A percentile compares a stretch with the other conserved stretches of the same genome.
These are phyloP conservation scores for Cyamopsis tetragonoloba DNA, from an alignment of 306 rosid genomes.

Conservation along the genomic window DNA sequence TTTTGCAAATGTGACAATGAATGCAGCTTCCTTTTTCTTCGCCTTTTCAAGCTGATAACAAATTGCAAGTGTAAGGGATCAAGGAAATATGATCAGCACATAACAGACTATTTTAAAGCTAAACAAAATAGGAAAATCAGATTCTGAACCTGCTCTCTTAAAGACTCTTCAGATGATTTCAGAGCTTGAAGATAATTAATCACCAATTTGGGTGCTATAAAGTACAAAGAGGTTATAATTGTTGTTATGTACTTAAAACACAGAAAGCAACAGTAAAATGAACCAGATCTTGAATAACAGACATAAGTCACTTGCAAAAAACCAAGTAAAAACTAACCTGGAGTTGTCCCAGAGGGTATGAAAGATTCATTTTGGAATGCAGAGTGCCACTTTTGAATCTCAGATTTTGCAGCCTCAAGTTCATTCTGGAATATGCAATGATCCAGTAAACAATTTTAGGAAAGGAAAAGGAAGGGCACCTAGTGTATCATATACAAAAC, in stretches of 20 bases:
- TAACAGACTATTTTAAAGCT: conserved; percentile 1
- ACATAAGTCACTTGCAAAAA: not conserved
- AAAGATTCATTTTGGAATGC: conserved; percentile 69
- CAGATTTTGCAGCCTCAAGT: conserved; percentile 70
- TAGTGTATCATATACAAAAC: not conserved
- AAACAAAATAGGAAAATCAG: conserved; percentile 7
- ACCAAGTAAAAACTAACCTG: conserved; percentile 50
- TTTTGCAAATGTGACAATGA: conserved; percentile 89
- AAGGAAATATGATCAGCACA: conserved; percentile 8
- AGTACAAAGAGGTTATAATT: conserved; percentile 17
- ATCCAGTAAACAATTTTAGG: not conserved
- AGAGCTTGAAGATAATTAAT: conserved; percentile 72
- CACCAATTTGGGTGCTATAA: conserved; percentile 65
- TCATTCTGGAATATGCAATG: conserved; percentile 51
- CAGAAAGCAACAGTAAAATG: not conserved
- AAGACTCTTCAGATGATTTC: conserved; percentile 80
- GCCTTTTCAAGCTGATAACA: conserved; percentile 81
- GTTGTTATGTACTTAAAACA: not conserved
- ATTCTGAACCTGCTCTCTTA: conserved; percentile 75
- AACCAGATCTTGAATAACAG: not conserved
- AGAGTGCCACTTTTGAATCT: conserved; percentile 75
- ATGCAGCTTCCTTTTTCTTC: conserved; percentile 96
- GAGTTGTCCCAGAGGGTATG: conserved; percentile 63
- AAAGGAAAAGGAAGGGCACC: not conserved
- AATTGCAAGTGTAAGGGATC: conserved; percentile 1